These are phyloP conservation scores for Tulasnella sp. DNA, from an alignment of 768 basidiomycete species.

Conservation along the genomic window DNA sequence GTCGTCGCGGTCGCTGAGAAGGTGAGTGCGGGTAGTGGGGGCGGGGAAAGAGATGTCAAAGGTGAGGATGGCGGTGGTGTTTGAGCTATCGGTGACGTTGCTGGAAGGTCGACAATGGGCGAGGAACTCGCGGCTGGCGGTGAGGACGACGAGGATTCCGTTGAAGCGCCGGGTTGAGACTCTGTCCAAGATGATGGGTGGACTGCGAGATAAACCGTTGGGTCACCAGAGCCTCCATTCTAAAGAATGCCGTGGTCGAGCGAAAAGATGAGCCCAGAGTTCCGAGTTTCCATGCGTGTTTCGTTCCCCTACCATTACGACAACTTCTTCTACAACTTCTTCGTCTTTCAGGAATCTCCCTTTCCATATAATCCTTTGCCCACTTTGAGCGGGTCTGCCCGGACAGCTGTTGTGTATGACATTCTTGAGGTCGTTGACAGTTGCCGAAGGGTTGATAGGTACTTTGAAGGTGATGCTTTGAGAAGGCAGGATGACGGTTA, in stretches of 20 bases:
- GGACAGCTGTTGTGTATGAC: slow-evolving; percentile 13
- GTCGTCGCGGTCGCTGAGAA: neutral
- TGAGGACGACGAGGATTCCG: neutral
- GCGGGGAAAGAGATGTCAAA: neutral
- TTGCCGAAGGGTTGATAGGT: slow-evolving; percentile 14
- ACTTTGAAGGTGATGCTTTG: slow-evolving; percentile 18
- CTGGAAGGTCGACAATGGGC: neutral
- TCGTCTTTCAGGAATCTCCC: slow-evolving; percentile 23
- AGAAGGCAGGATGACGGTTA: slow-evolving; percentile 16
- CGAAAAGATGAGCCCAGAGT: neutral
- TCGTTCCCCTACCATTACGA: neutral
- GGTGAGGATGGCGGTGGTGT: neutral
- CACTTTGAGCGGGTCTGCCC: slow-evolving; percentile 18
- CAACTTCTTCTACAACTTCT: slow-evolving; percentile 23
- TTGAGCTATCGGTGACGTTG: neutral
- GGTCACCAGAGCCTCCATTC: slow-evolving; percentile 14
- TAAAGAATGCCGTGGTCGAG: neutral
- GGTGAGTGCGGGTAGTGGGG: neutral
- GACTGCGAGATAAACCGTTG: slow-evolving; percentile 20
- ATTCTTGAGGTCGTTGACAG: slow-evolving; percentile 26
- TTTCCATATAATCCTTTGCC: slow-evolving; percentile 27
- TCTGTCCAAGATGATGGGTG: slow-evolving; percentile 25
- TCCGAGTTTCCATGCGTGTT: neutral
- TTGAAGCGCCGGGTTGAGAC: neutral
- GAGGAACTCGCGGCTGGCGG: neutral